Base-by-base conservation (phyloP, 2,329 filamentous ascomycete genomes). In the Didymella pinodella region DNA sequence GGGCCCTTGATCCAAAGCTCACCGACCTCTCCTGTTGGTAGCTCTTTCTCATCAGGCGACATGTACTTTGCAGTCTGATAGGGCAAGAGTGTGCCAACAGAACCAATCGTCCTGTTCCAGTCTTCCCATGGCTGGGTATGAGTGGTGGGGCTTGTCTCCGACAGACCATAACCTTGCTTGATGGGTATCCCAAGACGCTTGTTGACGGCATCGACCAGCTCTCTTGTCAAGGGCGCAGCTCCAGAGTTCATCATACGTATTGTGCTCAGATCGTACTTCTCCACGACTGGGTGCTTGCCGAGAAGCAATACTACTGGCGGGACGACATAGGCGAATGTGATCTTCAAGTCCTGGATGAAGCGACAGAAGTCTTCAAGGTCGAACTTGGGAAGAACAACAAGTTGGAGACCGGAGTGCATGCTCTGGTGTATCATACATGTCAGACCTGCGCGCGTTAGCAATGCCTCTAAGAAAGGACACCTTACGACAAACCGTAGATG, bases 131-230 rank as follows among this genome's bases (percentile, higher is more conserved):
- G 80, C 77, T 93, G 91, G 10, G 86, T 86, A 67, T 92, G 89
- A 0, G 91, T 91, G 1, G 88, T 90, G 0, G 93, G 93, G 26
- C 89, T 89, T 14, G 92, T 96, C 80, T 98, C 94, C 5, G 88
- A 92, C 5, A 98, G 83, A 0, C 94, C 94, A 72, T 97, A 98
- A 18, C 91, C 93, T 78, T 98, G 94, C 82, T 97, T 97, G 61
- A 97, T 87, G 2, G 89, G 89, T 20, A 96, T 83, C 50, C 87
- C 87, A 58, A 95, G 86, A 7, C 93, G 86, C 20, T 85, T 78
- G 81, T 91, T 91, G 3, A 95, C 86, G 8, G 87, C 85, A 54
- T 92, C 86, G 1, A 94, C 90, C 2, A 98, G 84, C 63, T 97
- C 92, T 31, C 83, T 81, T 0, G 92, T 94, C 40, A 97, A 81